phyloP scores from a whole-genome alignment of 805 yeast species.

The Saccharomycopsis synnaedendra region DNA sequence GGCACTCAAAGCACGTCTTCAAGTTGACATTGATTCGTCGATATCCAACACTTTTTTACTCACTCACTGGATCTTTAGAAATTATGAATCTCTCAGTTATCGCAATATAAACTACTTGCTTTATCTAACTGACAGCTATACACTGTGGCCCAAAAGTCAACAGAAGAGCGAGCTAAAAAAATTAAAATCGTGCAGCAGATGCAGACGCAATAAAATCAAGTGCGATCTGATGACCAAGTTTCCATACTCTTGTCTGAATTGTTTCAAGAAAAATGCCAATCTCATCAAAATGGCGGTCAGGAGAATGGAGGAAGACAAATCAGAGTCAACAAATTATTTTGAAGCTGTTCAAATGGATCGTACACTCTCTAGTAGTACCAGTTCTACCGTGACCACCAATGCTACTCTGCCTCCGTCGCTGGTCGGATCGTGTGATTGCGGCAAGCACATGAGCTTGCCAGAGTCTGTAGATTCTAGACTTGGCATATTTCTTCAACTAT shows the following conservation, averaged over 20 bases:
- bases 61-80: constrained; percentile 6
- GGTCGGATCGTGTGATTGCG: not conserved
- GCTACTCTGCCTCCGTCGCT: not conserved
- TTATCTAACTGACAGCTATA: constrained; percentile 2
- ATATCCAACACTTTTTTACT: not conserved
- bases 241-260: constrained; percentile 15
- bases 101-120: constrained; percentile 13
- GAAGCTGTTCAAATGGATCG: not conserved
- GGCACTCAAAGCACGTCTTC: not conserved
- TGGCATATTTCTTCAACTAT: constrained; percentile 8
- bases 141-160: not conserved
- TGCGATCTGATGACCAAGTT: constrained; percentile 15
- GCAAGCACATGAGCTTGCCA: not conserved
- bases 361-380: not conserved
- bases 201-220: constrained; percentile 16
- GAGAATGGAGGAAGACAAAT: not conserved
- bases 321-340: not conserved
- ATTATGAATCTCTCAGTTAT: constrained; percentile 8
- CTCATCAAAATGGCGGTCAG: constrained; percentile 4
- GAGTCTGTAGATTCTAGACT: not conserved
- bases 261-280: constrained; percentile 16
- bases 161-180: constrained; percentile 4
- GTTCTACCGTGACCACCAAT: not conserved
- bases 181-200: constrained; percentile 16
- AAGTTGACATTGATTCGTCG: not conserved